Conservation (phyloP, 306 rosid species). For the Quercus ilex region DNA sequence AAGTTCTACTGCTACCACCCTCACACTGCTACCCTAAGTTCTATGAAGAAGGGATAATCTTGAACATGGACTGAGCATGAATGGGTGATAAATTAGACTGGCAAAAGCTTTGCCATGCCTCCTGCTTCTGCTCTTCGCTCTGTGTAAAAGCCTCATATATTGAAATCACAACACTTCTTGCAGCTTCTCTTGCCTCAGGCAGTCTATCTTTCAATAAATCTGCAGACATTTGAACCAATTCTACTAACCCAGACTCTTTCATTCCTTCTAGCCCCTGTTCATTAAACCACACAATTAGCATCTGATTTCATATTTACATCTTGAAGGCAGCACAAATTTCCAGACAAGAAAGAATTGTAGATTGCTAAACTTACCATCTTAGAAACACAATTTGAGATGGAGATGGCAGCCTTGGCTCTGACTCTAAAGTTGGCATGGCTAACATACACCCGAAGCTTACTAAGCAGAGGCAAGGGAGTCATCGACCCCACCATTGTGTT, state of each 20-base stretch:
- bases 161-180: constrained; percentile 59
- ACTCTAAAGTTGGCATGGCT: constrained; percentile 67
- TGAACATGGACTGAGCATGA: constrained; percentile 63
- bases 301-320: not conserved
- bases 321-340: not conserved
- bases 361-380: constrained; percentile 56
- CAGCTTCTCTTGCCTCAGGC: constrained; percentile 95
- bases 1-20: not conserved
- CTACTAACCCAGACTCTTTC: constrained; percentile 61
- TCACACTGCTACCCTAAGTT: not conserved
- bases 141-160: constrained; percentile 45
- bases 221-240: constrained; percentile 65
- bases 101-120: constrained; percentile 85
- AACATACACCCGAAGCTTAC: constrained; percentile 50
- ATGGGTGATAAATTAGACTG: constrained; percentile 60
- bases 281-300: not conserved
- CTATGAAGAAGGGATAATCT: constrained; percentile 48
- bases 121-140: constrained; percentile 59
- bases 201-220: constrained; percentile 78
- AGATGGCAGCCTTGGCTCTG: constrained; percentile 81
- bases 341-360: not conserved
- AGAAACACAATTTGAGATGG: constrained; percentile 68
- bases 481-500: constrained; percentile 54
- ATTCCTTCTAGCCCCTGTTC: constrained; percentile 66
- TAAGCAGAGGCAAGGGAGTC: constrained; percentile 71